Percentiles rank a stretch among this genome's conserved stretches.
Conservation (phyloP, 176 grass and related monocot genomes). For the Cenchrus purpureus region DNA sequence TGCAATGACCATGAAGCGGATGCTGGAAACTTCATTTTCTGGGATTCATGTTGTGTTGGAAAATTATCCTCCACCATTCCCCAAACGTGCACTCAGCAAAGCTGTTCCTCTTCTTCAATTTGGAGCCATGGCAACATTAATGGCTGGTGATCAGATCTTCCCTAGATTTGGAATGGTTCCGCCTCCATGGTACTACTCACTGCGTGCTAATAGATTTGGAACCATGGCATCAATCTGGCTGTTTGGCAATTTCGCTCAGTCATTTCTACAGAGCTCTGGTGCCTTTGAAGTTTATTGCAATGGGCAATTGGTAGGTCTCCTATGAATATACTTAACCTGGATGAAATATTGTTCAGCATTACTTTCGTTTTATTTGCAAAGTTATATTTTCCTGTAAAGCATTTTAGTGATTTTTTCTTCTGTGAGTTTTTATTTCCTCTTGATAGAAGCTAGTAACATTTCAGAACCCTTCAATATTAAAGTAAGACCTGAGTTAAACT, state of each 20-base stretch:
- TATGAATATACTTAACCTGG: conserved; percentile 31
- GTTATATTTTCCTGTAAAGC: neutral
- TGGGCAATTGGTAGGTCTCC: conserved; percentile 78
- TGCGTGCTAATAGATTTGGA: conserved; percentile 96
- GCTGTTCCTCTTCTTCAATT: conserved; percentile 84
- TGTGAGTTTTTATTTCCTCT: neutral
- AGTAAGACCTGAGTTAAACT: neutral
- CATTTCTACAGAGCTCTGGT: conserved; percentile 88
- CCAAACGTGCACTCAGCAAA: conserved; percentile 85
- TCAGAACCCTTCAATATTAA: neutral
- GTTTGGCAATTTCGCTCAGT: conserved; percentile 86
- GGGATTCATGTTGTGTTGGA: conserved; percentile 78
- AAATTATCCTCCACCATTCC: conserved; percentile 92
- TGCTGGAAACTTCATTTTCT: conserved; percentile 87
- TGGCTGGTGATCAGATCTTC: conserved; percentile 95
- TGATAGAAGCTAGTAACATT: neutral
- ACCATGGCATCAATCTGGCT: conserved; percentile 87
- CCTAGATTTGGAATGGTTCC: conserved; percentile 91
- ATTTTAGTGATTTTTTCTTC: neutral
- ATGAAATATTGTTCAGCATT: neutral
- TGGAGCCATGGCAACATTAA: conserved; percentile 78
- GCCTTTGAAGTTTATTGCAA: conserved; percentile 98
- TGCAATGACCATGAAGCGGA: conserved; percentile 85
- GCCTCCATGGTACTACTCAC: conserved; percentile 78
- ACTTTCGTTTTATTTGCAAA: neutral